These are phyloP conservation scores for Bidens hawaiensis DNA, from an alignment of 140 eudicot genomes.

Conservation along the genomic window DNA sequence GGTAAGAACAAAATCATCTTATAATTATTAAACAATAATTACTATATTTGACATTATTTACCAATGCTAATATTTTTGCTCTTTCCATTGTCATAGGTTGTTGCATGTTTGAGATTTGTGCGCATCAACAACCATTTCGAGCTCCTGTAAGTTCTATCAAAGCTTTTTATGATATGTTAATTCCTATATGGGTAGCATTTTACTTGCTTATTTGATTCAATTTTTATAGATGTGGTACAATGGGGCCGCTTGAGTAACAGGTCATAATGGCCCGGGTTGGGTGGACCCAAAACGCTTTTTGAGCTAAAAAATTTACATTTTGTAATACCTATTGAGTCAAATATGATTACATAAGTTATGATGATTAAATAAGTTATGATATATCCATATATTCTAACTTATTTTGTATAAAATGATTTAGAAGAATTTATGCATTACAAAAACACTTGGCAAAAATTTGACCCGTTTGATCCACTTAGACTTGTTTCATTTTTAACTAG, in stretches of 20 bases:
- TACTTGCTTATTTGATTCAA: not conserved
- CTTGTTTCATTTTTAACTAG: not conserved
- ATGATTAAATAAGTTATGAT: no score
- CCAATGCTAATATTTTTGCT: not conserved
- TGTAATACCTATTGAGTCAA: not conserved
- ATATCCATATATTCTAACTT: not conserved
- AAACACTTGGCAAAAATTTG: not conserved
- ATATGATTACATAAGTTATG: not conserved
- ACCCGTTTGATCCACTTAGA: not conserved
- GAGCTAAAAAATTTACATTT: not conserved
- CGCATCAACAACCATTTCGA: conserved; percentile 84
- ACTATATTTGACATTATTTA: not conserved
- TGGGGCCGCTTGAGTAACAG: not conserved
- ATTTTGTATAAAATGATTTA: not conserved
- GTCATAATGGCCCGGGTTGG: not conserved
- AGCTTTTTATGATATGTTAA: conserved; percentile 10
- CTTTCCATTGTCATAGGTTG: conserved; percentile 47
- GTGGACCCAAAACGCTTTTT: not conserved
- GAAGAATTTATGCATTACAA: not conserved
- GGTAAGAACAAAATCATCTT: conserved; percentile 43
- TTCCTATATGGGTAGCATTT: not conserved
- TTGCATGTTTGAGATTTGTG: conserved; percentile 95
- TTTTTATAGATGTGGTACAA: not conserved
- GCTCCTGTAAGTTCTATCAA: conserved; percentile 63
- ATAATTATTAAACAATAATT: not conserved